phyloP scores from a whole-genome alignment of 2,329 filamentous ascomycete species.

The Grosmannia penicillata region DNA sequence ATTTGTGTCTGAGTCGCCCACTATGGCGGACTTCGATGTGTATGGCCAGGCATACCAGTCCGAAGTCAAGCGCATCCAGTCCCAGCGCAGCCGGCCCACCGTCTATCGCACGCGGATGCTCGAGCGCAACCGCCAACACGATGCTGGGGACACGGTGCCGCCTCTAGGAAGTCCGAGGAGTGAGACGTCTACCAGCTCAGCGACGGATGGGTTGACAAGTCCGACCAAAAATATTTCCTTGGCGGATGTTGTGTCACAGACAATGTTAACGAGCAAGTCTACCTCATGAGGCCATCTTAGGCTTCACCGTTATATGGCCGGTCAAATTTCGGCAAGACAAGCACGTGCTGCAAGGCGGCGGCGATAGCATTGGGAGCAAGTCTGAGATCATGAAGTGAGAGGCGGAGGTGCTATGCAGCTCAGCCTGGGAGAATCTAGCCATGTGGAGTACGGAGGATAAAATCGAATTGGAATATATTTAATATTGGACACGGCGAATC shows the following conservation, averaged over 20 bases:
- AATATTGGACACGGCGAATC: no score
- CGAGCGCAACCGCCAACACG: conserved; percentile 1
- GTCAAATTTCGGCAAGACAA: no score
- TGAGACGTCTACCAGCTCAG: neutral
- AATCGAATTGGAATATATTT: no score
- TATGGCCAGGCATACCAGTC: conserved; percentile 80
- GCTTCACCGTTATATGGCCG: no score
- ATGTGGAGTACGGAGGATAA: no score
- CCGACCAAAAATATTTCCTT: neutral
- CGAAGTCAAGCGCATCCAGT: conserved; percentile 58
- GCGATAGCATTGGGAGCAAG: no score
- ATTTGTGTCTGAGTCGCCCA: conserved; percentile 70
- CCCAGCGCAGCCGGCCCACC: conserved; percentile 21
- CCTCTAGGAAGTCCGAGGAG: neutral
- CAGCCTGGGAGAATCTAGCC: no score
- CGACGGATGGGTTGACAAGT: neutral
- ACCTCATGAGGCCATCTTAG: neutral
- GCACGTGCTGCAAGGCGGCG: no score
- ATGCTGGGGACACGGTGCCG: neutral
- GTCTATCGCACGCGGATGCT: conserved; percentile 33
- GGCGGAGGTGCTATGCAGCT: no score
- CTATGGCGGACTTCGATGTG: conserved; percentile 70
- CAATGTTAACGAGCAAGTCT: neutral
- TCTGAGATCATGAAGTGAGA: no score
- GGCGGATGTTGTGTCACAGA: conserved; percentile 1